These are phyloP conservation scores for Ceratocystis destructans DNA, from an alignment of 2,329 filamentous ascomycete species.

Conservation along the genomic window DNA sequence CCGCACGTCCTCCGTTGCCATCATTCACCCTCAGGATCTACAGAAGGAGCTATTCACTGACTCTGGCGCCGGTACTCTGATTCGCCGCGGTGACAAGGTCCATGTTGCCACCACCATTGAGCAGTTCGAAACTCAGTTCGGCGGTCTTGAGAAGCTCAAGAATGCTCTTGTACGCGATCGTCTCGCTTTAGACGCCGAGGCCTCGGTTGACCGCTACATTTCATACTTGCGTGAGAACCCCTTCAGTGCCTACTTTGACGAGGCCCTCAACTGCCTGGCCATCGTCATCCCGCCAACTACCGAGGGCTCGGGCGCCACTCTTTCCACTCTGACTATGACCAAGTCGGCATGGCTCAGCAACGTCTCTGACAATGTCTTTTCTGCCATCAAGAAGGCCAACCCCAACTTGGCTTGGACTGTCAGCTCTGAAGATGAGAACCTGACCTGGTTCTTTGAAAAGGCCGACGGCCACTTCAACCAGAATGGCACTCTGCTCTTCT, in stretches of 20 bases:
- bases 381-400: constrained; percentile 85
- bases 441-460: constrained; percentile 98
- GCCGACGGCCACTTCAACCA: constrained; percentile 80
- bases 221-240: constrained; percentile 60
- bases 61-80: constrained; percentile 83
- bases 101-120: constrained; percentile 56
- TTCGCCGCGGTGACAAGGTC: constrained; percentile 82
- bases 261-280: constrained; percentile 81
- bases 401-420: constrained; percentile 92
- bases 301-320: constrained; percentile 57
- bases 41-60: constrained; percentile 97
- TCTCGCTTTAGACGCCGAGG: constrained; percentile 65
- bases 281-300: constrained; percentile 66
- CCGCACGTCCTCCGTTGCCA: constrained; percentile 84
- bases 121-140: constrained; percentile 51
- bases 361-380: constrained; percentile 88
- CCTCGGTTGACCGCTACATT: constrained; percentile 76
- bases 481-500: constrained; percentile 84
- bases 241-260: constrained; percentile 91
- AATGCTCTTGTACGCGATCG: constrained; percentile 68
- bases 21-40: constrained; percentile 89
- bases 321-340: constrained; percentile 84
- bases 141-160: constrained; percentile 54
- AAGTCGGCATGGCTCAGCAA: constrained; percentile 92
- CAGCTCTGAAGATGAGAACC: constrained; percentile 86